These are phyloP conservation scores for Phytophthora sp. DNA, from an alignment of 352 stramenopile species.

Conservation along the genomic window DNA sequence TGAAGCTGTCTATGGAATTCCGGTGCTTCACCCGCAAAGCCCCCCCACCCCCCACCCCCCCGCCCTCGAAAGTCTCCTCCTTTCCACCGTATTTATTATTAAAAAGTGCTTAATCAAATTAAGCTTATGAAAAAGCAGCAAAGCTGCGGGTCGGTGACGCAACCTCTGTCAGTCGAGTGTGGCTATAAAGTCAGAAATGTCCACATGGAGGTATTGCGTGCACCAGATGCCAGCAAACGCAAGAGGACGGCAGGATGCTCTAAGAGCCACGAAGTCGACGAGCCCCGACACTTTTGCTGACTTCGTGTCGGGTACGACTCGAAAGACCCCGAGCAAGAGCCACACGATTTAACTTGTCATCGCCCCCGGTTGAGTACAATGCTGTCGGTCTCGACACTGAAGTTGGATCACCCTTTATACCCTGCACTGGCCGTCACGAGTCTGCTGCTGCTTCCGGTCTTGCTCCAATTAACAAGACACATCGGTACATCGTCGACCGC, in stretches of 20 bases:
- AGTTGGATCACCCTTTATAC: constrained; percentile 15
- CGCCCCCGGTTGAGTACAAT: constrained; percentile 1
- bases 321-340: not conserved
- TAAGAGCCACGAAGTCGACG: constrained; percentile 18
- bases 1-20: constrained; percentile 64
- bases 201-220: constrained; percentile 1
- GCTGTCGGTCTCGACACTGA: constrained; percentile 23
- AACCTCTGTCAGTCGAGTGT: constrained; percentile 12
- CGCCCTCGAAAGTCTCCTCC: no score
- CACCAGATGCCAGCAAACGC: constrained; percentile 15
- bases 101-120: no score
- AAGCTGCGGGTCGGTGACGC: no score
- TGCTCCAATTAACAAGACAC: constrained; percentile 17
- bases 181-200: constrained; percentile 23
- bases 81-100: no score
- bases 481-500: not conserved
- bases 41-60: no score
- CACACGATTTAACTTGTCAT: constrained; percentile 21
- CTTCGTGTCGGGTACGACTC: no score
- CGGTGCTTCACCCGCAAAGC: no score
- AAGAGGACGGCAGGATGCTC: constrained; percentile 8
- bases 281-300: not conserved
- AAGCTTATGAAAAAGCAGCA: constrained; percentile 21
- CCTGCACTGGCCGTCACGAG: constrained; percentile 15
- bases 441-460: constrained; percentile 24